A percentile compares a stretch with the other conserved stretches of the same genome.
These are phyloP conservation scores for Artemisia argyi DNA, from an alignment of 129 eudicot genomes.

Conservation along the genomic window DNA sequence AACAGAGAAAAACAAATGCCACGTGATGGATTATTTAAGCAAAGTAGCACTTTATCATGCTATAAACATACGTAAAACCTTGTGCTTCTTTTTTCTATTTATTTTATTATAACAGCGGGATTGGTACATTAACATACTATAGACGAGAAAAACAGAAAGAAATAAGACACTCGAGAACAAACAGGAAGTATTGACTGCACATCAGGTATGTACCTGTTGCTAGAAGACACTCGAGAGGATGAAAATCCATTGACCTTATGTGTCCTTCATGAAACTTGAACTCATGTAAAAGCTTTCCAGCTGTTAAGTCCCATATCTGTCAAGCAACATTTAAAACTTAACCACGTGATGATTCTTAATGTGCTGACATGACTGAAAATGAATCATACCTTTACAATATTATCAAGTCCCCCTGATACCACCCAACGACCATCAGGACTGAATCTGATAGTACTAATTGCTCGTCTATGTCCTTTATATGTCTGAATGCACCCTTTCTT, in stretches of 20 bases:
- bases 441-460: constrained; percentile 81
- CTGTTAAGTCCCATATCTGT: constrained; percentile 96
- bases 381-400: constrained; percentile 73
- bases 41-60: background rate
- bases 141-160: background rate
- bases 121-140: background rate
- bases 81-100: constrained; percentile 3
- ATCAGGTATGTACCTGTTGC: constrained; percentile 60
- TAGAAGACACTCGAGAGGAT: constrained; percentile 87
- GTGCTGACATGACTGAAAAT: constrained; percentile 18
- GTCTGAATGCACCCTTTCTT: constrained; percentile 98
- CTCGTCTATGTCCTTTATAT: constrained; percentile 85
- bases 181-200: background rate
- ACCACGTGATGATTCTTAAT: constrained; percentile 5
- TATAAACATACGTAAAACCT: background rate
- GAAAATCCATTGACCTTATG: constrained; percentile 83
- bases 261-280: constrained; percentile 92
- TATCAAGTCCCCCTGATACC: constrained; percentile 94
- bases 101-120: constrained; percentile 5
- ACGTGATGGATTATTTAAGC: background rate
- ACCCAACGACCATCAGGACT: constrained; percentile 99
- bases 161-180: background rate
- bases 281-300: constrained; percentile 94
- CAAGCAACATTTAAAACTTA: constrained; percentile 22
- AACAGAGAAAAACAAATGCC: background rate